Evolutionary conservation across 495 filamentous ascomycete species (phyloP).

Genomic region (Neurospora discreta): DNA sequence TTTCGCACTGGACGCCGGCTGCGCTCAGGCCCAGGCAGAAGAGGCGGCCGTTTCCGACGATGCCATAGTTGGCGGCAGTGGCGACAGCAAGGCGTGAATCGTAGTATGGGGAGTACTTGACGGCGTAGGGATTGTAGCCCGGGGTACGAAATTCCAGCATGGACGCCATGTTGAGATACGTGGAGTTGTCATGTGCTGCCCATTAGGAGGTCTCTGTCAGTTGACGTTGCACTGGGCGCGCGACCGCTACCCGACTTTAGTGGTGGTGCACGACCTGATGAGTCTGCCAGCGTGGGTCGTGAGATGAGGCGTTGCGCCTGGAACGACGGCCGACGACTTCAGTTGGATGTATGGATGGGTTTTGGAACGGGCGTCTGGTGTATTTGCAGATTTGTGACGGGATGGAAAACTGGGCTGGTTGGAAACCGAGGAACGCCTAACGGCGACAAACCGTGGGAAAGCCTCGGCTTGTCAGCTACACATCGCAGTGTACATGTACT

Average conservation of each 20-base stretch:
- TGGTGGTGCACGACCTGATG: background rate
- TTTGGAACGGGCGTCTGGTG: background rate
- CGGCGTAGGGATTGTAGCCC: slow-evolving; percentile 87
- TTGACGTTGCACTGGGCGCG: background rate
- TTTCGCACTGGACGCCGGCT: slow-evolving; percentile 70
- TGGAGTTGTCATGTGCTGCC: slow-evolving; percentile 1
- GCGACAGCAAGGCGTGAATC: slow-evolving; percentile 85
- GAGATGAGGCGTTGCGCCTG: background rate
- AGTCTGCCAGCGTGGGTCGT: background rate
- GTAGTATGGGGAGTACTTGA: slow-evolving; percentile 97
- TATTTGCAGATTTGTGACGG: background rate
- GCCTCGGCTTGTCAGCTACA: background rate
- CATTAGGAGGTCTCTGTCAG: background rate
- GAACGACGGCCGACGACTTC: background rate
- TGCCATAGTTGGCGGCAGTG: slow-evolving; percentile 81
- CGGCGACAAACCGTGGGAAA: background rate
- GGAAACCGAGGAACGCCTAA: background rate
- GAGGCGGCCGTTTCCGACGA: slow-evolving; percentile 89
- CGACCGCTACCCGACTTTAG: background rate
- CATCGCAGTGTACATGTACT: too few species aligned
- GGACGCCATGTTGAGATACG: slow-evolving; percentile 23
- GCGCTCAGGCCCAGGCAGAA: slow-evolving; percentile 72
- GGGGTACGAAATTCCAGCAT: slow-evolving; percentile 93
- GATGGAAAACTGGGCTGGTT: background rate
- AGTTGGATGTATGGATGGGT: background rate